phyloP scores from a whole-genome alignment of 2,329 filamentous ascomycete species.

The Claviceps sp. region DNA sequence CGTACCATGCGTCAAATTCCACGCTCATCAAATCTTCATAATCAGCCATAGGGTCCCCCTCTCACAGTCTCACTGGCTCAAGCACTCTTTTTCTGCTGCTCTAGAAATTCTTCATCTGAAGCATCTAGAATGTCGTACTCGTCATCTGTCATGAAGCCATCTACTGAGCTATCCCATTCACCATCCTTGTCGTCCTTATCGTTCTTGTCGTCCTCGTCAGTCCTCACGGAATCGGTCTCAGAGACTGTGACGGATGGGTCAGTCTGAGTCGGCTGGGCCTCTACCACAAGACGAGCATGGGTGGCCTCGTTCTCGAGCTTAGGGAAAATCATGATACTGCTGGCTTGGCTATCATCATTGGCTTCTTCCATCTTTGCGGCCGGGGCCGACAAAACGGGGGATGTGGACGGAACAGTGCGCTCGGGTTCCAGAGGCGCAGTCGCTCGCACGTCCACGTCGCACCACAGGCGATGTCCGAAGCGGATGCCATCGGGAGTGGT shows the following conservation, averaged over 20 bases:
- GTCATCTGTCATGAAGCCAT: slow-evolving; percentile 87
- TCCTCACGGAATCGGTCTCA: slow-evolving; percentile 30
- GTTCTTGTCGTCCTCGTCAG: slow-evolving; percentile 32
- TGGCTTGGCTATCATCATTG: slow-evolving; percentile 12
- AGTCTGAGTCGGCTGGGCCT: slow-evolving; percentile 37
- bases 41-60: neutral
- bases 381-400: neutral
- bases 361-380: slow-evolving; percentile 17
- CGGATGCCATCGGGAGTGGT: slow-evolving; percentile 67
- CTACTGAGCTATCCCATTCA: slow-evolving; percentile 51
- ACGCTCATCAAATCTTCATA: neutral
- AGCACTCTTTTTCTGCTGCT: slow-evolving; percentile 31
- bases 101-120: slow-evolving; percentile 71
- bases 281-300: slow-evolving; percentile 61
- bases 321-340: slow-evolving; percentile 87
- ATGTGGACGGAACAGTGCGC: slow-evolving; percentile 11
- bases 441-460: slow-evolving; percentile 63
- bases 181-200: slow-evolving; percentile 36
- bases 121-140: slow-evolving; percentile 97
- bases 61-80: slow-evolving; percentile 20
- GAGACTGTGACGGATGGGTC: slow-evolving; percentile 40
- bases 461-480: slow-evolving; percentile 93
- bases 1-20: neutral
- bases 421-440: slow-evolving; percentile 12
- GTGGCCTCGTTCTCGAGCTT: slow-evolving; percentile 92